A percentile compares a stretch with the other conserved stretches of the same genome.
These are phyloP conservation scores for Thalassiosira livingstoniorum DNA, from an alignment of 352 stramenopile genomes.

Conservation along the genomic window DNA sequence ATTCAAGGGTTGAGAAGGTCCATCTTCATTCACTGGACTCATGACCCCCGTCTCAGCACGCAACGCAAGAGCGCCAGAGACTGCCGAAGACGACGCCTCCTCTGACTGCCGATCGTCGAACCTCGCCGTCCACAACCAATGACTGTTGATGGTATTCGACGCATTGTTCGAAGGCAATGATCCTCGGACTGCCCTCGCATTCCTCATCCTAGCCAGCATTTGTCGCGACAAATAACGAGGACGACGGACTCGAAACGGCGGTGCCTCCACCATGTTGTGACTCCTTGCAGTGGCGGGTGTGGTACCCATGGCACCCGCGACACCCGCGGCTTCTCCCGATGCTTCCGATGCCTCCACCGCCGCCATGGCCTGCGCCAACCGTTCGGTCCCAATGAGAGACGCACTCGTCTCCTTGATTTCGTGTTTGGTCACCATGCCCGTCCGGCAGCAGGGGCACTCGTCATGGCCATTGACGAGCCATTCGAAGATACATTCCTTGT, in stretches of 20 bases:
- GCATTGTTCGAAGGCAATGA: neutral
- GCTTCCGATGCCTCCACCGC: slow-evolving; percentile 11
- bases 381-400: slow-evolving; percentile 51
- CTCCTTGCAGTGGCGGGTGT: no score
- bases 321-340: no score
- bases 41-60: neutral
- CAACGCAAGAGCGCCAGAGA: no score
- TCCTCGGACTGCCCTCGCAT: neutral
- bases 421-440: slow-evolving; percentile 51
- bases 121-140: slow-evolving; percentile 39
- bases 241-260: slow-evolving; percentile 34
- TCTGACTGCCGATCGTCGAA: slow-evolving; percentile 8
- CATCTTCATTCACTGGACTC: slow-evolving; percentile 4
- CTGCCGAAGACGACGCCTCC: neutral
- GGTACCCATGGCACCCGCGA: no score
- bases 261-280: slow-evolving; percentile 53
- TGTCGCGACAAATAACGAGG: slow-evolving; percentile 28
- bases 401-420: slow-evolving; percentile 52
- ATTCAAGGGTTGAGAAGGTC: neutral
- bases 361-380: slow-evolving; percentile 38
- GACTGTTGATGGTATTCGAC: slow-evolving; percentile 10
- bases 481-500: slow-evolving; percentile 59
- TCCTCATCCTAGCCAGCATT: slow-evolving; percentile 22
- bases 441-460: slow-evolving; percentile 52
- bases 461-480: slow-evolving; percentile 51